Conservation (phyloP, 2,329 filamentous ascomycete genomes). For the Fusarium hostae region DNA sequence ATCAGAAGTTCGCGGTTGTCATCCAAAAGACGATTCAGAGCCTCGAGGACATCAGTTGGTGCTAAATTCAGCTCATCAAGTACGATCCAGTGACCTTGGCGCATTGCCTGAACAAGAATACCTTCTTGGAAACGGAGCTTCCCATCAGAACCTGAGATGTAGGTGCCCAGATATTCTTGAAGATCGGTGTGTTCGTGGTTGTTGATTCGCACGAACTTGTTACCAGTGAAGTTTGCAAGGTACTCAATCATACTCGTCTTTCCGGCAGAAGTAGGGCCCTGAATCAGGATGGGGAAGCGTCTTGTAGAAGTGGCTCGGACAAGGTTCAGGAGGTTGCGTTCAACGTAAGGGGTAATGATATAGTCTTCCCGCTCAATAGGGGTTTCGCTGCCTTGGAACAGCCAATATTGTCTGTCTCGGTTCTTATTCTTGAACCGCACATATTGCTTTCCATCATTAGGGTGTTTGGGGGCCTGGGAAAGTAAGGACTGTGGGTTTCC, state of each 20-base stretch:
- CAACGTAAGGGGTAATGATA: conserved; percentile 95
- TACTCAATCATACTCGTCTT: conserved; percentile 99
- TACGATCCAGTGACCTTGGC: conserved; percentile 97
- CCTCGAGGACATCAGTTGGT: conserved; percentile 95
- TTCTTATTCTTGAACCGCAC: conserved; percentile 78
- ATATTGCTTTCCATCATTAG: conserved; percentile 79
- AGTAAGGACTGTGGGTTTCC: conserved; percentile 77
- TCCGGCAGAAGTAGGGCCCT: conserved; percentile 95
- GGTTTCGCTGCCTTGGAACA: conserved; percentile 77
- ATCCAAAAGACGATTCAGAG: conserved; percentile 92
- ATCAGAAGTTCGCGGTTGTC: conserved; percentile 97
- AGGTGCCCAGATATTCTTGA: conserved; percentile 96
- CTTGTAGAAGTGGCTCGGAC: conserved; percentile 93
- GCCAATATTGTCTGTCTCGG: conserved; percentile 83
- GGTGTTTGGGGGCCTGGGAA: conserved; percentile 80
- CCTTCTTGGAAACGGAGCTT: conserved; percentile 93
- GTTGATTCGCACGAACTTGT: conserved; percentile 98
- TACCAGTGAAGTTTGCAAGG: conserved; percentile 93
- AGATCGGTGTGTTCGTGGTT: conserved; percentile 99
- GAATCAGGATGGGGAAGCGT: conserved; percentile 91
- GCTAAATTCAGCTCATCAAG: conserved; percentile 97
- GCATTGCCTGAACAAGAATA: conserved; percentile 88
- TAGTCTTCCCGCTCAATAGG: conserved; percentile 83
- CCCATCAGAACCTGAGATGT: conserved; percentile 86
- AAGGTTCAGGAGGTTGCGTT: conserved; percentile 92